These are phyloP conservation scores for Rutstroemia sp. DNA, from an alignment of 2,329 filamentous ascomycete genomes.

Conservation along the genomic window DNA sequence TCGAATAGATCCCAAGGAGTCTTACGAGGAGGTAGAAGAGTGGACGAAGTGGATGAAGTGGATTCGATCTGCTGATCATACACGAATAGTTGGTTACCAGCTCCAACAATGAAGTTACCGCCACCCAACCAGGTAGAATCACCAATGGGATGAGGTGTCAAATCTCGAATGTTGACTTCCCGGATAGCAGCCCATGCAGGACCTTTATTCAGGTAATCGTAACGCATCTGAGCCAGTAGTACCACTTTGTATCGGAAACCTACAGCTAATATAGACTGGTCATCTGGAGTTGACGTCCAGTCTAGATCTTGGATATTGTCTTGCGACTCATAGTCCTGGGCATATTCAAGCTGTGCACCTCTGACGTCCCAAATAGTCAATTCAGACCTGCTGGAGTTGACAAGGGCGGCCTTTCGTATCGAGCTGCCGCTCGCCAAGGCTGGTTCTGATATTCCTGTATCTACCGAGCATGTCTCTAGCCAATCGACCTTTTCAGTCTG, in stretches of 20 bases:
- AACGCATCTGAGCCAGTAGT: slow-evolving; percentile 78
- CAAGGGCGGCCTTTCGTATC: slow-evolving; percentile 78
- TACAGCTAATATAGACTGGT: slow-evolving; percentile 84
- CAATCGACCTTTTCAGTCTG: slow-evolving; percentile 61
- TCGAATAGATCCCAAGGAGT: slow-evolving; percentile 60
- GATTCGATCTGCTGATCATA: slow-evolving; percentile 69
- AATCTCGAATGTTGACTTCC: slow-evolving; percentile 71
- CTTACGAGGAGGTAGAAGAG: slow-evolving; percentile 22
- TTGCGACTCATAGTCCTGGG: slow-evolving; percentile 63
- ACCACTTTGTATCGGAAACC: slow-evolving; percentile 83
- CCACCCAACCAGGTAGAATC: slow-evolving; percentile 87
- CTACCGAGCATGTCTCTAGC: slow-evolving; percentile 73
- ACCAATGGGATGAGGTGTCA: slow-evolving; percentile 84
- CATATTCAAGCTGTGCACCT: slow-evolving; percentile 73
- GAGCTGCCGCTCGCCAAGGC: slow-evolving; percentile 79
- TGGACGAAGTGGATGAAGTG: slow-evolving; percentile 36
- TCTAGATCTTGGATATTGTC: slow-evolving; percentile 80
- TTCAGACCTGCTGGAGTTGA: slow-evolving; percentile 63
- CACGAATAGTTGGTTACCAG: slow-evolving; percentile 86
- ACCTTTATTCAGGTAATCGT: slow-evolving; percentile 81
- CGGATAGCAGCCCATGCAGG: slow-evolving; percentile 85
- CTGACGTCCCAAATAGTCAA: slow-evolving; percentile 89
- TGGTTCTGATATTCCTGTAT: slow-evolving; percentile 67
- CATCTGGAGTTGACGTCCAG: slow-evolving; percentile 88
- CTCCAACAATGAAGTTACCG: slow-evolving; percentile 78